Base-by-base conservation (phyloP, 345 rosid genomes). In the Sisymbrium altissimum region DNA sequence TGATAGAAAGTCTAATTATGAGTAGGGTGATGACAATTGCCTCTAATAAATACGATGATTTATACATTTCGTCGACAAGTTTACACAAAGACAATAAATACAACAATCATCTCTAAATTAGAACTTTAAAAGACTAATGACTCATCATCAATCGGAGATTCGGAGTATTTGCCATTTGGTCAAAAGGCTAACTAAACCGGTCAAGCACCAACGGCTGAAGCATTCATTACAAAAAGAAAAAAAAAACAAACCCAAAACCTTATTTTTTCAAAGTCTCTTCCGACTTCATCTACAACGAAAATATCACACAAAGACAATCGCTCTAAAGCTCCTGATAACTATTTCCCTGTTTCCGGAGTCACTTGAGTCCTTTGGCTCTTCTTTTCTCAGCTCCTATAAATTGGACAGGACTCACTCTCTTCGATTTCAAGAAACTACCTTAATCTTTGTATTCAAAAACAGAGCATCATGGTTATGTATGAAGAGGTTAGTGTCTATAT, bases 401-500 rank as follows among this genome's bases (percentile, higher is more conserved):
- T 38, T 17, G 49, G 53, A 29, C 67, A 66, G 17, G 66, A 35
- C 7, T 58, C 14, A 1, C 21, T 48, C 44, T 66, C 66, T 58
- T 46, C 46, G 45, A 19, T 23, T 25, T 45, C 49, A 44, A 9
- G 35, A 54, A 56, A 21, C 7, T 32, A 55, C 33, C 43, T 44
- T 23, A 17, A 4, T 3, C 1, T 66, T 39, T 10, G 21, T 15
- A 45, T 18, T 8, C 2, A 23, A 44, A 43, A 54, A 25, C 50
- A 65, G 66, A 73, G 71, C 58, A 74, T 48, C 67, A 74, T 74
- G 72, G 54, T 66, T 58, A 11, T 14, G 73, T 74, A 66, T 58
- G 54, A 74, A 48, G 78, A 74, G 78, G 78, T 74, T 58, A 66
- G 61, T 72, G 13, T 56, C 41, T 18, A 55, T 15, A 46, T 36